Evolutionary conservation across 306 rosid genomes (phyloP).

Genomic region (Adenanthera pavonina): DNA sequence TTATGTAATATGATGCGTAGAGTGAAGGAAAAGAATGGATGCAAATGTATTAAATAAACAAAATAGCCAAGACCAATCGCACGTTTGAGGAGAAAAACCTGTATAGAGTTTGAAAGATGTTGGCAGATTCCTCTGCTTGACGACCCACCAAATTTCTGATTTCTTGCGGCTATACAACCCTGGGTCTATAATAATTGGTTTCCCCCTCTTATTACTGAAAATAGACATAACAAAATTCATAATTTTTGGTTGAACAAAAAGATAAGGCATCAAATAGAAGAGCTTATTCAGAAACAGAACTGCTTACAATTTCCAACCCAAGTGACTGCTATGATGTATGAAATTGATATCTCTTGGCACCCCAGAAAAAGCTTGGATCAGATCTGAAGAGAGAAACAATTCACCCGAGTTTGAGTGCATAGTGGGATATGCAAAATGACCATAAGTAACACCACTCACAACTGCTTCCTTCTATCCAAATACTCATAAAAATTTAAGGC

Average conservation of each 20-base stretch:
- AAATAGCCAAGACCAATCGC: not conserved
- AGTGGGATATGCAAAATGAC: constrained; percentile 15
- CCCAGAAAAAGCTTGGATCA: constrained; percentile 76
- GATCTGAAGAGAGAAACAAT: constrained; percentile 63
- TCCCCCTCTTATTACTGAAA: constrained; percentile 88
- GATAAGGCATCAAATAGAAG: constrained; percentile 3
- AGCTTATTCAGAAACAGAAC: not conserved
- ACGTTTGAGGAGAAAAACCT: constrained; percentile 56
- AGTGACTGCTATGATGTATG: constrained; percentile 77
- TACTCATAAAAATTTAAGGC: constrained; percentile 17
- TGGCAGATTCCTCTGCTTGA: constrained; percentile 80
- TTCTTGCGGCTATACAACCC: constrained; percentile 77
- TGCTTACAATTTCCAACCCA: constrained; percentile 89
- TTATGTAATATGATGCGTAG: not conserved
- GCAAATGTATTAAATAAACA: constrained; percentile 1
- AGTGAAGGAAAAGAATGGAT: constrained; percentile 1
- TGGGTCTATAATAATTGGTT: constrained; percentile 85
- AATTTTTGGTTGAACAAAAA: not conserved
- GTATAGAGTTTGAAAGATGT: constrained; percentile 90
- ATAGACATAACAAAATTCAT: constrained; percentile 7
- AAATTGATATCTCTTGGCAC: constrained; percentile 81
- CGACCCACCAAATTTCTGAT: constrained; percentile 92
- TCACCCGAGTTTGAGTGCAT: constrained; percentile 10
- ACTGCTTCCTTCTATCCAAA: not conserved
- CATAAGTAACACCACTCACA: not conserved